A percentile compares a stretch with the other conserved stretches of the same genome.
Evolutionary conservation across 352 stramenopile species (phyloP).

Genomic region (Globisporangium ultimum): DNA sequence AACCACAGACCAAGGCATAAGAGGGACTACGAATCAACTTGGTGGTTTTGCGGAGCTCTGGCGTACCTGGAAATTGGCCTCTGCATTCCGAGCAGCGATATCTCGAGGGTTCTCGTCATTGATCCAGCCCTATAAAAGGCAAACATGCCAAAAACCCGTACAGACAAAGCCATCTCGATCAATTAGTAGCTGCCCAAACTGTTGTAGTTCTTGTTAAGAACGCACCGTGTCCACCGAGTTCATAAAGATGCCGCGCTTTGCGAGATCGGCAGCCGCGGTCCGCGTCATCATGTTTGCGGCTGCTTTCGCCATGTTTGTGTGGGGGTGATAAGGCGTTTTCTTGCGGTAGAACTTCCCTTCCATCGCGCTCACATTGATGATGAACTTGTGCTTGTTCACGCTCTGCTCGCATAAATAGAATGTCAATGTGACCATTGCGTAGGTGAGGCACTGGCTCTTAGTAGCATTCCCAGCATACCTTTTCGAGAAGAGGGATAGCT

Average conservation of each 20-base stretch:
- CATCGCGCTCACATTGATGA: conserved; percentile 96
- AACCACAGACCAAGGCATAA: no score
- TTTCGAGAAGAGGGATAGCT: conserved; percentile 56
- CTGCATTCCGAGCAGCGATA: conserved; percentile 84
- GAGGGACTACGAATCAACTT: not conserved
- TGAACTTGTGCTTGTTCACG: conserved; percentile 16
- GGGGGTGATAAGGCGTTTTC: conserved; percentile 93
- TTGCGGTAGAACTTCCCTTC: conserved; percentile 95
- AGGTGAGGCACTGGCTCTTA: no score
- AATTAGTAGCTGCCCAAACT: no score
- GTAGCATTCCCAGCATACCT: conserved; percentile 20
- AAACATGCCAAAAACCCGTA: no score
- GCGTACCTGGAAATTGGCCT: conserved; percentile 86
- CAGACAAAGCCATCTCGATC: no score
- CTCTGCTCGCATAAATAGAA: no score
- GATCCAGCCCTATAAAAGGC: conserved; percentile 89
- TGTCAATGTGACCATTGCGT: no score
- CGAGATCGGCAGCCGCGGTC: conserved; percentile 89
- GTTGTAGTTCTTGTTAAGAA: no score
- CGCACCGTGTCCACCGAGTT: conserved; percentile 92
- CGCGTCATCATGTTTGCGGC: conserved; percentile 96
- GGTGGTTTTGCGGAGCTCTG: no score
- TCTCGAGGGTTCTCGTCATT: conserved; percentile 96
- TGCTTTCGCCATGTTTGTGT: conserved; percentile 97
- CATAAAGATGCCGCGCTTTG: conserved; percentile 91